A percentile compares a stretch with the other conserved stretches of the same genome.
phyloP scores from a whole-genome alignment of 345 rosid species.

The Viola odorata region DNA sequence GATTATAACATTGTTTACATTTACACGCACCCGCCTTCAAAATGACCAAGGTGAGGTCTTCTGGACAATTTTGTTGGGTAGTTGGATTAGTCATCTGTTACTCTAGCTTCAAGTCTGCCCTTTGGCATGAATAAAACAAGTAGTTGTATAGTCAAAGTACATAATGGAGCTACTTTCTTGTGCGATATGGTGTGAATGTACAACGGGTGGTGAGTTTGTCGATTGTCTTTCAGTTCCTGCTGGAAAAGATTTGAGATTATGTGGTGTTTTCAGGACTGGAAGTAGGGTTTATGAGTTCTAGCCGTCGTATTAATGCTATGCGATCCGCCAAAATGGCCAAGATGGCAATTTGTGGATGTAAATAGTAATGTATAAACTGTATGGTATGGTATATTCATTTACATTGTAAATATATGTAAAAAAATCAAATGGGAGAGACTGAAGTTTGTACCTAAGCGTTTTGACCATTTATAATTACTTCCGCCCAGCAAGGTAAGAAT shows the following conservation, averaged over 20 bases:
- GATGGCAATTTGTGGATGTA: neutral
- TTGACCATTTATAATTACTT: too few relatives aligned
- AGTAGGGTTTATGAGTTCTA: too few relatives aligned
- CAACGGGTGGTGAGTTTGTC: neutral
- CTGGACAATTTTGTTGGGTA: conserved; percentile 8
- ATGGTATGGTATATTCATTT: neutral
- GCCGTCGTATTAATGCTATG: too few relatives aligned
- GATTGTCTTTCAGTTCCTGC: neutral
- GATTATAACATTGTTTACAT: conserved; percentile 23
- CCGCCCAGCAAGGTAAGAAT: too few relatives aligned
- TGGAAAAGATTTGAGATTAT: too few relatives aligned
- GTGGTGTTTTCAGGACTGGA: too few relatives aligned
- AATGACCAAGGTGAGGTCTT: conserved; percentile 6
- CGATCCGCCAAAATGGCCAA: too few relatives aligned
- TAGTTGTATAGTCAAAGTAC: too few relatives aligned
- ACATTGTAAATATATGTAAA: neutral
- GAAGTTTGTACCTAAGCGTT: neutral
- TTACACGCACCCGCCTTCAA: neutral
- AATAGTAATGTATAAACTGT: neutral
- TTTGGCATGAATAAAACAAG: conserved; percentile 11
- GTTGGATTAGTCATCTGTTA: neutral
- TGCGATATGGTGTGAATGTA: neutral
- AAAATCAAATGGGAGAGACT: too few relatives aligned
- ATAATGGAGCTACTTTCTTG: neutral
- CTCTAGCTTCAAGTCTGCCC: conserved; percentile 7